A percentile compares a stretch with the other conserved stretches of the same genome.
These are phyloP conservation scores for Begonia loranthoides DNA, from an alignment of 306 rosid species.

Conservation along the genomic window DNA sequence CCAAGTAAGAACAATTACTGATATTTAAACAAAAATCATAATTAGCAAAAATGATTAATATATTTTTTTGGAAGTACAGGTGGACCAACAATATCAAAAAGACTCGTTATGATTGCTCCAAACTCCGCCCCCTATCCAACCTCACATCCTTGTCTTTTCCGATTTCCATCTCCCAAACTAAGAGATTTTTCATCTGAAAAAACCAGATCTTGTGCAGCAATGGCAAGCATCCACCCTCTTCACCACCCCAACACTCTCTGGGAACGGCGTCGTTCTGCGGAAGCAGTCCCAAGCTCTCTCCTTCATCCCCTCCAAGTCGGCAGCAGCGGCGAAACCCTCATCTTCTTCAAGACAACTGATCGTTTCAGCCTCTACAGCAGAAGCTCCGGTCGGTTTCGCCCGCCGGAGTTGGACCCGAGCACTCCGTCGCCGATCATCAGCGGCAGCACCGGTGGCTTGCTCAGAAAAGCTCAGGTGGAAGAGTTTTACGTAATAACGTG, in stretches of 20 bases:
- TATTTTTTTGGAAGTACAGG: too few species aligned
- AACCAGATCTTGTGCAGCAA: constrained; percentile 49
- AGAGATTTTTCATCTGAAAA: too few species aligned
- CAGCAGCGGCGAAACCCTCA: too few species aligned
- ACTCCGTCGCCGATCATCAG: constrained; percentile 89
- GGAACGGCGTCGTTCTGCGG: constrained; percentile 31
- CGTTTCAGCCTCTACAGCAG: constrained; percentile 23
- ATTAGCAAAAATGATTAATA: too few species aligned
- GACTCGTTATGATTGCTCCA: too few species aligned
- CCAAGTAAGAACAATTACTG: too few species aligned
- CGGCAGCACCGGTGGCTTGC: constrained; percentile 85
- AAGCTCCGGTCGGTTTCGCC: constrained; percentile 82
- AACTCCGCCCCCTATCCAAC: too few species aligned
- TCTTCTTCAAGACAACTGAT: constrained; percentile 15
- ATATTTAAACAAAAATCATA: too few species aligned
- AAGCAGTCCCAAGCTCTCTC: constrained; percentile 37
- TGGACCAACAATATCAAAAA: too few species aligned
- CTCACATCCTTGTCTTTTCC: too few species aligned
- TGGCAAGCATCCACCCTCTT: constrained; percentile 80
- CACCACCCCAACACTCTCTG: constrained; percentile 31
- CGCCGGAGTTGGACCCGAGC: constrained; percentile 74
- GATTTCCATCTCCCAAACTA: too few species aligned
- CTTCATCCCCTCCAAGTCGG: constrained; percentile 30
- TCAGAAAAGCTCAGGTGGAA: constrained; percentile 87
- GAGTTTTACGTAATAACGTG: constrained; percentile 93